Conservation (phyloP, 2,329 filamentous ascomycete genomes). For the Cryphonectria naterciae region DNA sequence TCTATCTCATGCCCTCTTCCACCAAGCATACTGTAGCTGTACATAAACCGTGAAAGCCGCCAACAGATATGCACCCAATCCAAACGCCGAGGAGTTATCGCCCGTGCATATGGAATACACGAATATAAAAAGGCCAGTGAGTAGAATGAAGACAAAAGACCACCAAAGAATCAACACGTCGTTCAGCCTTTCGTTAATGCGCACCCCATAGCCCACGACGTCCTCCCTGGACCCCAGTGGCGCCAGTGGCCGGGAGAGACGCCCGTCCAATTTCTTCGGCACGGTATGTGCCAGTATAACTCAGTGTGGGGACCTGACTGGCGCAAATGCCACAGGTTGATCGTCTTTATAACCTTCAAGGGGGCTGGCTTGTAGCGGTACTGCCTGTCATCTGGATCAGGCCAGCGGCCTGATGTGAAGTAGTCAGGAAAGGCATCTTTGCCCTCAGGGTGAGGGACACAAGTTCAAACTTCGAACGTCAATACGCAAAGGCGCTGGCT, state of each 20-base stretch:
- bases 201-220: neutral
- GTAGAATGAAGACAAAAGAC: neutral
- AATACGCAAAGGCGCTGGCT: neutral
- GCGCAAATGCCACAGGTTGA: neutral
- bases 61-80: neutral
- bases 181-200: neutral
- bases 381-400: neutral
- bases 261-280: neutral
- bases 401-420: neutral
- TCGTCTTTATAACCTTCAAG: neutral
- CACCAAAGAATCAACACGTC: neutral
- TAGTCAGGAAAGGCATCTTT: neutral
- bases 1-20: neutral
- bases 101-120: neutral
- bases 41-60: neutral
- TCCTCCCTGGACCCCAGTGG: neutral
- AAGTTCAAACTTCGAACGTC: neutral
- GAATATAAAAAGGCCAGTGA: neutral
- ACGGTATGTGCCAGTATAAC: neutral
- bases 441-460: neutral
- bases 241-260: neutral
- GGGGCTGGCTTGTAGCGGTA: neutral
- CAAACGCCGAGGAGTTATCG: neutral
- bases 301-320: neutral
- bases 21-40: neutral